phyloP scores from a whole-genome alignment of 345 rosid species.

The Acer negundo region DNA sequence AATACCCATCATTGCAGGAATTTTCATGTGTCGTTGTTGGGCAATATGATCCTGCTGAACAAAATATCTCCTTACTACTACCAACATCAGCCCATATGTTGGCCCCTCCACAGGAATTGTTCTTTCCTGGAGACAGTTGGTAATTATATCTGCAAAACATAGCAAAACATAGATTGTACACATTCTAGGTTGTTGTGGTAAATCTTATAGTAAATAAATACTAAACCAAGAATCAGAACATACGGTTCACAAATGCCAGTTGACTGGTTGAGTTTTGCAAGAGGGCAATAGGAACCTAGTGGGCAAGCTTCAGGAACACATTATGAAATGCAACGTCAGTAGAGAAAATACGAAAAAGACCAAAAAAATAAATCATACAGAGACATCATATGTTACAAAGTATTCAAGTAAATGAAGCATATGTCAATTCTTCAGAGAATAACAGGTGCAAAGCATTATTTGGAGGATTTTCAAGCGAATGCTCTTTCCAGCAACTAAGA shows the following conservation, averaged over 20 bases:
- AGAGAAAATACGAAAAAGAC: not conserved
- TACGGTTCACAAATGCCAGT: slow-evolving; percentile 76
- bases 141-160: slow-evolving; percentile 66
- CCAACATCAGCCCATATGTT: slow-evolving; percentile 83
- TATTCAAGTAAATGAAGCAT: not conserved
- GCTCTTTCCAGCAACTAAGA: not conserved
- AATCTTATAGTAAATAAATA: slow-evolving; percentile 8
- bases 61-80: slow-evolving; percentile 73
- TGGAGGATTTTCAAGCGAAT: slow-evolving; percentile 10
- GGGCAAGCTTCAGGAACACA: slow-evolving; percentile 62
- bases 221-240: slow-evolving; percentile 27
- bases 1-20: slow-evolving; percentile 63
- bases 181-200: not conserved
- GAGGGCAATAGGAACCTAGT: slow-evolving; percentile 66
- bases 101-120: slow-evolving; percentile 96
- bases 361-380: not conserved
- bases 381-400: not conserved
- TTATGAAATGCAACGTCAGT: slow-evolving; percentile 6
- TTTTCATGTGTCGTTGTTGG: slow-evolving; percentile 43
- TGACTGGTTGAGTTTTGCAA: slow-evolving; percentile 44
- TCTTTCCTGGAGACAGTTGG: slow-evolving; percentile 72
- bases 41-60: slow-evolving; percentile 64
- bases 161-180: not conserved
- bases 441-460: not conserved
- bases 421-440: not conserved